These are phyloP conservation scores for Globisporangium ultimum DNA, from an alignment of 352 stramenopile genomes.

Conservation along the genomic window DNA sequence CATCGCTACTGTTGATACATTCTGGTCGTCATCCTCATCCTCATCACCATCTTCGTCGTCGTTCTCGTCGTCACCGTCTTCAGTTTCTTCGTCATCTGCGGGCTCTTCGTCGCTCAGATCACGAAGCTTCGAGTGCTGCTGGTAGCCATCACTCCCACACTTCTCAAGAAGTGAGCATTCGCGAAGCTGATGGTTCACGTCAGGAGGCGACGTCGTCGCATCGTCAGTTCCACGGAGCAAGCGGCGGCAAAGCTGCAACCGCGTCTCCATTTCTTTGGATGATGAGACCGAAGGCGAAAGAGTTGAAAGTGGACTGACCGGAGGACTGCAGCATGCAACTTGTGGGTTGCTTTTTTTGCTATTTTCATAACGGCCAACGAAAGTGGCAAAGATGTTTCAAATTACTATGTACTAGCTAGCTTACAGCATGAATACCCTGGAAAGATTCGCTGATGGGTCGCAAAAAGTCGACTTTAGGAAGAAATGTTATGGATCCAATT, in stretches of 20 bases:
- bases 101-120: constrained; percentile 5
- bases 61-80: constrained; percentile 19
- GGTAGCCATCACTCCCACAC: neutral
- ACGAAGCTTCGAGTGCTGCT: neutral
- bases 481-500: no score
- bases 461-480: no score
- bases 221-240: constrained; percentile 40
- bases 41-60: constrained; percentile 31
- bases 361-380: no score
- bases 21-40: constrained; percentile 9
- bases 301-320: no score
- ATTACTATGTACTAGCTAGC: no score
- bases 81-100: constrained; percentile 24
- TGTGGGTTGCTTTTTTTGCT: no score
- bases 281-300: no score
- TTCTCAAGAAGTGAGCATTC: neutral
- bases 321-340: no score
- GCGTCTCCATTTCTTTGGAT: constrained; percentile 28
- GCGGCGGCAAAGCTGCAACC: constrained; percentile 28
- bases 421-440: no score
- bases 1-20: no score
- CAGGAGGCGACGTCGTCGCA: neutral
- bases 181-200: neutral
- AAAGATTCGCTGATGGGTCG: no score
- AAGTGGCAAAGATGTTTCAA: no score